A percentile compares a stretch with the other conserved stretches of the same genome.
phyloP scores from a whole-genome alignment of 768 basidiomycete species.

The Tubosaeta sp. region DNA sequence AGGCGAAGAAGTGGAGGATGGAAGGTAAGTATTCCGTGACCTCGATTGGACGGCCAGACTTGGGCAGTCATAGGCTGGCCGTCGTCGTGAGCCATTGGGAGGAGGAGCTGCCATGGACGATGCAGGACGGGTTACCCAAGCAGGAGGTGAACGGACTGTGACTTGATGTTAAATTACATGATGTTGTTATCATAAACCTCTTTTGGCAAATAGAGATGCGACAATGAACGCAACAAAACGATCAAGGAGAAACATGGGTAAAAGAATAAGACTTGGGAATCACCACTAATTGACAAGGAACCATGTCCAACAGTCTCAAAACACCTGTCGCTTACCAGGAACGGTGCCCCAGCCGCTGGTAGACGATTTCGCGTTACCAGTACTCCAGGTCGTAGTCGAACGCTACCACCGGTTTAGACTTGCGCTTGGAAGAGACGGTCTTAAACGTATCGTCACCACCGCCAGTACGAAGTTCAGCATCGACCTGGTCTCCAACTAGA shows the following conservation, averaged over 20 bases:
- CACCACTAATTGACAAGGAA: constrained; percentile 2
- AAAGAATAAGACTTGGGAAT: no score
- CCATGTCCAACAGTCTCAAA: background rate
- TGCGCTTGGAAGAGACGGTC: constrained; percentile 10
- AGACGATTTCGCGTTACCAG: constrained; percentile 13
- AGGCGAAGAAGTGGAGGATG: no score
- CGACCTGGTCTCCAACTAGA: constrained; percentile 28
- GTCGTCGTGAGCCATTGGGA: constrained; percentile 90
- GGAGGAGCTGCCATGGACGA: constrained; percentile 83
- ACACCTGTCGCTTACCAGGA: constrained; percentile 15
- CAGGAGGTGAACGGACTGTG: background rate
- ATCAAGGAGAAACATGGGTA: no score
- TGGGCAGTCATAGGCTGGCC: no score
- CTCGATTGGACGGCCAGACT: no score
- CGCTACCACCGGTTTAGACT: constrained; percentile 8
- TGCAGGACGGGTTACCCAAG: constrained; percentile 45
- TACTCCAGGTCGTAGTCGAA: constrained; percentile 8
- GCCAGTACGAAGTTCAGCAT: constrained; percentile 8
- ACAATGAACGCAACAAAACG: background rate
- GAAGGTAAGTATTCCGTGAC: no score
- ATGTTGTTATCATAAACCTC: no score
- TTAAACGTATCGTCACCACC: background rate
- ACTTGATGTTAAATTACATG: background rate
- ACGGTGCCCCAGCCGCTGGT: constrained; percentile 26
- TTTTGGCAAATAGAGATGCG: background rate